These are phyloP conservation scores for Didymella glomerata DNA, from an alignment of 2,329 filamentous ascomycete species.

Conservation along the genomic window DNA sequence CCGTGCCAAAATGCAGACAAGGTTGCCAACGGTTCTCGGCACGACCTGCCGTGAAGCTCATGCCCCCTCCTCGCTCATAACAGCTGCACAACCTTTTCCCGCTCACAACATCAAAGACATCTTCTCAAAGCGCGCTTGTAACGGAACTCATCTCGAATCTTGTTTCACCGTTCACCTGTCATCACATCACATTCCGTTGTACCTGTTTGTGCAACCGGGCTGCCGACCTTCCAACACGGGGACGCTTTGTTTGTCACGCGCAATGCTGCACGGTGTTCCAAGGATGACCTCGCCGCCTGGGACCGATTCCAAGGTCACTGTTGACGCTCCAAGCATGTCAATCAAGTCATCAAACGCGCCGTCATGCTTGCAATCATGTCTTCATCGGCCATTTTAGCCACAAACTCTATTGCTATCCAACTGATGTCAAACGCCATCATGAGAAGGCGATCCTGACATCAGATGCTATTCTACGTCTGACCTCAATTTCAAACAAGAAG, in stretches of 20 bases:
- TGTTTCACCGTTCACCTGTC: constrained; percentile 5
- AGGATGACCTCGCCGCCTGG: constrained; percentile 12
- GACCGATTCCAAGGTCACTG: constrained; percentile 6
- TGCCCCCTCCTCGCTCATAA: constrained; percentile 9
- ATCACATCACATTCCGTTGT: constrained; percentile 14
- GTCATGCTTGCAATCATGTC: not conserved
- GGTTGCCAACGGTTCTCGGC: constrained; percentile 5
- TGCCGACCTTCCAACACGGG: constrained; percentile 5
- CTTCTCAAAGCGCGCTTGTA: not conserved
- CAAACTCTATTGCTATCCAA: constrained; percentile 7
- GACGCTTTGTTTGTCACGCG: constrained; percentile 18
- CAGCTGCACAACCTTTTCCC: constrained; percentile 13
- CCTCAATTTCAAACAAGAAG: not conserved
- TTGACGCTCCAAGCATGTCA: not conserved
- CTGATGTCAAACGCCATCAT: constrained; percentile 16
- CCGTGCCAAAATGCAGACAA: not conserved
- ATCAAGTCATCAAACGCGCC: constrained; percentile 1
- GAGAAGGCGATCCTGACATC: constrained; percentile 10
- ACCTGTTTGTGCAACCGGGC: constrained; percentile 7
- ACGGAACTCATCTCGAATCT: not conserved
- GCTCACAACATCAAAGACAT: constrained; percentile 2
- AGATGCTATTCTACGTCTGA: constrained; percentile 7
- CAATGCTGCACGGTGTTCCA: not conserved
- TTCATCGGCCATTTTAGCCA: constrained; percentile 8
- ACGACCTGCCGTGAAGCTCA: constrained; percentile 12